phyloP scores from a whole-genome alignment of 2,329 filamentous ascomycete species.

The Penicillium sp. region DNA sequence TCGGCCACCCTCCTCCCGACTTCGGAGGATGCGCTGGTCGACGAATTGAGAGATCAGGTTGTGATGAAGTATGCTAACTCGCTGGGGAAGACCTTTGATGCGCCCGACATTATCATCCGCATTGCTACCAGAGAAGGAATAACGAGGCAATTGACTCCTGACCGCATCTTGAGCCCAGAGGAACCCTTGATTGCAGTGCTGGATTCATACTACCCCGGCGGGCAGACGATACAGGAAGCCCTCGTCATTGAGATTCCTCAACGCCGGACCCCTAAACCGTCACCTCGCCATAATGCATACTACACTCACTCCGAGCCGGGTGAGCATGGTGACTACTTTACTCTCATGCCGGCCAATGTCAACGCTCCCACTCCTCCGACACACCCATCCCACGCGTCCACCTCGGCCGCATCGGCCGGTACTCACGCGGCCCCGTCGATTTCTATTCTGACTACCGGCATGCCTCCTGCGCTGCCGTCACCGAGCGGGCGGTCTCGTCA shows the following conservation, averaged over 20 bases:
- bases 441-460: conserved; percentile 78
- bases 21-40: conserved; percentile 86
- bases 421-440: conserved; percentile 67
- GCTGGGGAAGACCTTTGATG: conserved; percentile 83
- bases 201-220: conserved; percentile 82
- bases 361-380: conserved; percentile 47
- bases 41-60: conserved; percentile 92
- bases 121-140: conserved; percentile 71
- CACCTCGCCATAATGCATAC: conserved; percentile 63
- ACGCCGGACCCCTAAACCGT: conserved; percentile 77
- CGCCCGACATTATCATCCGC: conserved; percentile 83
- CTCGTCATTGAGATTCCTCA: conserved; percentile 85
- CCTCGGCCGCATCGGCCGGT: conserved; percentile 48
- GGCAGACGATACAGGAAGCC: conserved; percentile 86
- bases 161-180: conserved; percentile 80
- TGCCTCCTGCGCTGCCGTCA: conserved; percentile 79
- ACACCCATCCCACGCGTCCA: conserved; percentile 46
- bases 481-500: conserved; percentile 70
- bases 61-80: conserved; percentile 93
- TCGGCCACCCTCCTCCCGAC: conserved; percentile 88
- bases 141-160: conserved; percentile 53
- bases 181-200: conserved; percentile 79
- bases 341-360: conserved; percentile 63
- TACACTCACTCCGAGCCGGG: conserved; percentile 64
- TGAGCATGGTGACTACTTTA: conserved; percentile 83